Evolutionary conservation across 176 grass and related monocot species (phyloP).

Genomic region (Eleusine coracana): DNA sequence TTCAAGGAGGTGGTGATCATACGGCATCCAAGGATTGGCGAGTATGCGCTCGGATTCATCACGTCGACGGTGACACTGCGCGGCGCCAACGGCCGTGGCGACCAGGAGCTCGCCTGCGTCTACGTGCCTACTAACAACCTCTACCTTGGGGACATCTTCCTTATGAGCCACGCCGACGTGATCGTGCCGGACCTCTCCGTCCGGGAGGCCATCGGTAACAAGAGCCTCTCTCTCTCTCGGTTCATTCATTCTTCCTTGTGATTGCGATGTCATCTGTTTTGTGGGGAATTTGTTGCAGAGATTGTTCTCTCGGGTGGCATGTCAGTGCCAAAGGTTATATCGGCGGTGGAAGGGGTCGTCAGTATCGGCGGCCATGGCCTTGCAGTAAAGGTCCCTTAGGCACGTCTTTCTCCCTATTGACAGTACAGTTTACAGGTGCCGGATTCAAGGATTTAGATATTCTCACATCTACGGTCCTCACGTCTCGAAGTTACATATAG

Average conservation of each 20-base stretch:
- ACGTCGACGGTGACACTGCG: conserved; percentile 68
- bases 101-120: conserved; percentile 66
- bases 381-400: conserved; percentile 11
- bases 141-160: conserved; percentile 76
- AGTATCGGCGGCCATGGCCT: conserved; percentile 34
- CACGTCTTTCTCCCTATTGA: not conserved
- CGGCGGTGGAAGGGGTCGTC: conserved; percentile 40
- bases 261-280: not conserved
- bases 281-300: conserved; percentile 28
- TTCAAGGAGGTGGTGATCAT: conserved; percentile 91
- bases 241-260: not conserved
- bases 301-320: conserved; percentile 83
- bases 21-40: conserved; percentile 67
- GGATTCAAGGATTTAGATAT: not conserved
- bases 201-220: conserved; percentile 73
- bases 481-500: not conserved
- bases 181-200: conserved; percentile 69
- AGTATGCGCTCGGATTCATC: conserved; percentile 81
- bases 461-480: not conserved
- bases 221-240: not conserved
- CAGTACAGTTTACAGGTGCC: not conserved
- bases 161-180: conserved; percentile 58
- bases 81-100: conserved; percentile 16
- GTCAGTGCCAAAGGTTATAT: conserved; percentile 61
- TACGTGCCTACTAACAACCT: conserved; percentile 84